Evolutionary conservation across 2,329 filamentous ascomycete species (phyloP), one percentile per base, ranked within the genome.

Genomic region (Cordyceps cicadae): DNA sequence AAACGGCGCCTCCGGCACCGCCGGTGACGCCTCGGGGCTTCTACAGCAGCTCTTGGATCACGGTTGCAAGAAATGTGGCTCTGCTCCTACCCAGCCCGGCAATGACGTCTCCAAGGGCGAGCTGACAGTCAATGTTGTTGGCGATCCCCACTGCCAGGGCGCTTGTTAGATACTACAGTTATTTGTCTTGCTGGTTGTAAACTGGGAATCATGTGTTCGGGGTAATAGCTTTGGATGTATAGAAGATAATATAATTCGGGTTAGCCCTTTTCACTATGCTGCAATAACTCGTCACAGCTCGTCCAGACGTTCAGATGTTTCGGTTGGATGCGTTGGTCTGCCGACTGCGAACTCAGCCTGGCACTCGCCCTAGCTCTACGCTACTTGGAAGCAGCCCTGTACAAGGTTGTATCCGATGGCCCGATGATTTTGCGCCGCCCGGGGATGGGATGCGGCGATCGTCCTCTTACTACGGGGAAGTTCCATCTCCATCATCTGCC

Each of bases 11-110:
- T 50, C 54, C 12, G 59, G 62, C 5, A 58, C 54, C 9, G 59
- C 62, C 15, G 37, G 26, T 4, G 26, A 54, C 2, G 45, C 62
- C 19, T 57, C 37, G 7, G 43, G 15, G 3, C 41, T 57, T 12
- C 29, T 61, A 12, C 58, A 61, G 37, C 37, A 62, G 37, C 58
- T 64, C 9, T 46, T 60, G 5, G 48, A 63, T 45, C 61, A 63
- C 49, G 59, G 62, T n/a, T 64, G 63, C 62, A 57, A 59, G n/a
- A 62, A 50, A 26, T 64, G 63, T 51, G 63, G 63, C 52, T 55
- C 48, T 15, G 39, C 49, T 3, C 63, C 62, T 19, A 61, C 54
- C 2, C 37, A 60, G 58, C 50, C 43, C 9, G 58, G 58, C 46
- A 63, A 63, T 34, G 58, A 63, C 41, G 62, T 63, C 11, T 58